These are phyloP conservation scores for Hericium rajendrae DNA, from an alignment of 768 basidiomycete genomes.

Conservation along the genomic window DNA sequence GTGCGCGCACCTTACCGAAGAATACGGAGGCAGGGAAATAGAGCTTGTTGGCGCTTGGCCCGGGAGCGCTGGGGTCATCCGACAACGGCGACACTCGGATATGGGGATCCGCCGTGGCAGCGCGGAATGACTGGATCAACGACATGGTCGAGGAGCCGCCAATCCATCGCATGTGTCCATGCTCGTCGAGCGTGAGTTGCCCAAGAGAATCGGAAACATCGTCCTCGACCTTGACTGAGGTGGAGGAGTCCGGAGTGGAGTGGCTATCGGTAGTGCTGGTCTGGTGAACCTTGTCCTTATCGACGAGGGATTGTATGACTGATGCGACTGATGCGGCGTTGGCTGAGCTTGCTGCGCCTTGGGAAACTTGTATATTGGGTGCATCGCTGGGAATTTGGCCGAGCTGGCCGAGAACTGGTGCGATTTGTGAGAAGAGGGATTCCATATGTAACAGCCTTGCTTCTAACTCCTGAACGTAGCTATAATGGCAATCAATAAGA, in stretches of 20 bases:
- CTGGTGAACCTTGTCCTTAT: slow-evolving; percentile 12
- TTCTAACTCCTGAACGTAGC: slow-evolving; percentile 89
- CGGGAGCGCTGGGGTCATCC: slow-evolving; percentile 72
- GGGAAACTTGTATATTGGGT: slow-evolving; percentile 3
- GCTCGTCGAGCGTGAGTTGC: slow-evolving; percentile 80
- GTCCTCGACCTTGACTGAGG: slow-evolving; percentile 51
- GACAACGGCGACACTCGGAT: slow-evolving; percentile 78
- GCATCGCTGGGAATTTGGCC: slow-evolving; percentile 39
- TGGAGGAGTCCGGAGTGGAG: slow-evolving; percentile 27
- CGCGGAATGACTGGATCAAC: slow-evolving; percentile 79
- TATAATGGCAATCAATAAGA: slow-evolving; percentile 17
- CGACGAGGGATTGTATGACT: slow-evolving; percentile 17
- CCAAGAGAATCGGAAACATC: slow-evolving; percentile 82
- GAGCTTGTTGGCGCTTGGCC: slow-evolving; percentile 39
- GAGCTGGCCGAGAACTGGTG: slow-evolving; percentile 68
- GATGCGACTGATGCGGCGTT: slow-evolving; percentile 11
- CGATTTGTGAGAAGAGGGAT: slow-evolving; percentile 71
- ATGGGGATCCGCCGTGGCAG: slow-evolving; percentile 61
- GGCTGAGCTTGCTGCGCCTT: slow-evolving; percentile 5
- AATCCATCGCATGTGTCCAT: slow-evolving; percentile 88
- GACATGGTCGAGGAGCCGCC: slow-evolving; percentile 90
- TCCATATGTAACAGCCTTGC: slow-evolving; percentile 84
- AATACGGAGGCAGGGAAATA: slow-evolving; percentile 85
- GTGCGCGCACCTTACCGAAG: slow-evolving; percentile 76
- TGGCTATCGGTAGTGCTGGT: slow-evolving; percentile 11